Percentiles rank a stretch among this genome's conserved stretches.
These are phyloP conservation scores for Populus pruinosa DNA, from an alignment of 345 rosid genomes.

Conservation along the genomic window DNA sequence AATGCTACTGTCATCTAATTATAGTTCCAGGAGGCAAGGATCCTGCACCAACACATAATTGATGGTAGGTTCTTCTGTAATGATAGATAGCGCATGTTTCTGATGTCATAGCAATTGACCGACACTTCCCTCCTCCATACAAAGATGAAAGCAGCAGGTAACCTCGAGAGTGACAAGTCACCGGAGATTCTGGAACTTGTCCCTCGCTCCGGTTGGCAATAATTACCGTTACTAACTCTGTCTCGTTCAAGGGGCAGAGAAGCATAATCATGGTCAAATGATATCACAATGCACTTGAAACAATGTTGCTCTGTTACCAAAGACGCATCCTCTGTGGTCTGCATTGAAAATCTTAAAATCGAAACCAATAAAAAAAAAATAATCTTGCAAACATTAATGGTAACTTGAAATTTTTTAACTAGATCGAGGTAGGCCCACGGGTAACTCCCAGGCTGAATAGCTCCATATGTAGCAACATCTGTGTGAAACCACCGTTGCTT, in stretches of 20 bases:
- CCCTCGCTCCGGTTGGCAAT: not conserved
- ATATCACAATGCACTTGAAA: not conserved
- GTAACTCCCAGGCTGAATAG: not conserved
- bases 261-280: not conserved
- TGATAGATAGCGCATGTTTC: not conserved
- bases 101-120: not conserved
- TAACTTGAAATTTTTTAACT: not conserved
- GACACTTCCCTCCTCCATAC: not conserved
- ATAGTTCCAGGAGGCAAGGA: not conserved
- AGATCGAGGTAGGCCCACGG: not conserved
- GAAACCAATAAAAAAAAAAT: not conserved
- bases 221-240: not conserved
- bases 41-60: not conserved
- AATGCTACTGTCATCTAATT: not conserved
- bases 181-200: not conserved
- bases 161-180: not conserved
- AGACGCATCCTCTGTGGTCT: not conserved
- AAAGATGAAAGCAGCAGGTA: not conserved
- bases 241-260: not conserved
- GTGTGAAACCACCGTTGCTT: not conserved
- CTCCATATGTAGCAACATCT: not conserved
- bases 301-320: not conserved
- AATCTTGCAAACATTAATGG: not conserved
- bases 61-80: not conserved
- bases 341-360: not conserved